These are phyloP conservation scores for Medicago lupulina DNA, from an alignment of 306 rosid species.

Conservation along the genomic window DNA sequence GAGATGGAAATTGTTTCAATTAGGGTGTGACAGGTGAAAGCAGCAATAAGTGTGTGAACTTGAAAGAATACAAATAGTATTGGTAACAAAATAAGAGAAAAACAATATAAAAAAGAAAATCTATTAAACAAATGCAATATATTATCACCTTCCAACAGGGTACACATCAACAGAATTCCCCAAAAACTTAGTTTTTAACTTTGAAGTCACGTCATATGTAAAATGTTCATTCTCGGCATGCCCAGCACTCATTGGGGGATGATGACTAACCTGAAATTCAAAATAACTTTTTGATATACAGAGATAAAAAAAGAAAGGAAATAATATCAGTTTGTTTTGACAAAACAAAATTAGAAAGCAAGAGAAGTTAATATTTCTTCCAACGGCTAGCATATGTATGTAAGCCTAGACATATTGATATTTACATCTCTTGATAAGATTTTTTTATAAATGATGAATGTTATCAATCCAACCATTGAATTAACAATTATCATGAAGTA, in stretches of 20 bases:
- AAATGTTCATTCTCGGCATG: conserved; percentile 94
- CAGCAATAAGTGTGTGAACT: conserved; percentile 30
- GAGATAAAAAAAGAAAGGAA: background rate
- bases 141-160: conserved; percentile 88
- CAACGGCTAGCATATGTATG: conserved; percentile 10
- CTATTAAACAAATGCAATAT: conserved; percentile 23
- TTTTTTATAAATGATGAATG: conserved; percentile 6
- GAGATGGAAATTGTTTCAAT: conserved; percentile 29
- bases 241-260: conserved; percentile 97
- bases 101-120: conserved; percentile 14
- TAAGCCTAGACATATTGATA: background rate
- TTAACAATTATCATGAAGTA: background rate
- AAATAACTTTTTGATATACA: conserved; percentile 9
- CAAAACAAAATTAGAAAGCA: conserved; percentile 36
- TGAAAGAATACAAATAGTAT: conserved; percentile 25
- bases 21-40: conserved; percentile 24
- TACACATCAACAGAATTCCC: conserved; percentile 89
- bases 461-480: background rate
- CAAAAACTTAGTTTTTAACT: conserved; percentile 88
- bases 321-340: background rate
- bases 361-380: conserved; percentile 28
- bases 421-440: background rate
- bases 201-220: conserved; percentile 85
- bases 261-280: conserved; percentile 83
- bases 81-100: conserved; percentile 14